phyloP scores from a whole-genome alignment of 2,329 filamentous ascomycete species.

The Ophidiomyces ophidiicola region DNA sequence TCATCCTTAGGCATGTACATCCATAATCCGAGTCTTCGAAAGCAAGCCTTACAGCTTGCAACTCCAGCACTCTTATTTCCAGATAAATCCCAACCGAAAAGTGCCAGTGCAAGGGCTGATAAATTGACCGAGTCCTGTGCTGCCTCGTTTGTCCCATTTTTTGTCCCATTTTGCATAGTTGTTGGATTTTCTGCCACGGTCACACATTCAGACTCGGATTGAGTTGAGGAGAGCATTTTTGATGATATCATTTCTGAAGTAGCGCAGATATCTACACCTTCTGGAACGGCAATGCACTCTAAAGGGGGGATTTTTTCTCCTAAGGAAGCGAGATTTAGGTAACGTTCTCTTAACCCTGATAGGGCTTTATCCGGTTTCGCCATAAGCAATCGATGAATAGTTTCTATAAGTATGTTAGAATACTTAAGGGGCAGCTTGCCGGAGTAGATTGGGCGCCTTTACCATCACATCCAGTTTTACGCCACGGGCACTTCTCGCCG shows the following conservation, averaged over 20 bases:
- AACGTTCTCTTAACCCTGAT: slow-evolving; percentile 48
- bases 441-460: slow-evolving; percentile 18
- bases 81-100: slow-evolving; percentile 63
- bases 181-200: neutral
- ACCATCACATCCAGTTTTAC: slow-evolving; percentile 77
- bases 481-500: slow-evolving; percentile 73
- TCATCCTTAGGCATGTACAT: slow-evolving; percentile 72
- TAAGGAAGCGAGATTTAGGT: slow-evolving; percentile 41
- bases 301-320: slow-evolving; percentile 27
- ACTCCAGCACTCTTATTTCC: slow-evolving; percentile 43
- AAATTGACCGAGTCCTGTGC: slow-evolving; percentile 37
- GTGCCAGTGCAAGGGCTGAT: slow-evolving; percentile 54
- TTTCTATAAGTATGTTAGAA: slow-evolving; percentile 31
- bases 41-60: slow-evolving; percentile 71
- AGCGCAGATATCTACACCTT: slow-evolving; percentile 24
- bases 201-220: slow-evolving; percentile 4
- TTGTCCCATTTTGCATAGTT: neutral
- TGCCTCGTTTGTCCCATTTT: neutral
- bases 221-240: slow-evolving; percentile 17
- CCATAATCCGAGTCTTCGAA: slow-evolving; percentile 82
- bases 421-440: neutral
- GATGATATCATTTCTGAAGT: slow-evolving; percentile 23
- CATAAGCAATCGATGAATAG: slow-evolving; percentile 54
- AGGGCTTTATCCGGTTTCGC: slow-evolving; percentile 50
- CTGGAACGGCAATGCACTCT: slow-evolving; percentile 23